Base-by-base conservation (phyloP, 2,329 filamentous ascomycete genomes). In the Diaporthe sp. region DNA sequence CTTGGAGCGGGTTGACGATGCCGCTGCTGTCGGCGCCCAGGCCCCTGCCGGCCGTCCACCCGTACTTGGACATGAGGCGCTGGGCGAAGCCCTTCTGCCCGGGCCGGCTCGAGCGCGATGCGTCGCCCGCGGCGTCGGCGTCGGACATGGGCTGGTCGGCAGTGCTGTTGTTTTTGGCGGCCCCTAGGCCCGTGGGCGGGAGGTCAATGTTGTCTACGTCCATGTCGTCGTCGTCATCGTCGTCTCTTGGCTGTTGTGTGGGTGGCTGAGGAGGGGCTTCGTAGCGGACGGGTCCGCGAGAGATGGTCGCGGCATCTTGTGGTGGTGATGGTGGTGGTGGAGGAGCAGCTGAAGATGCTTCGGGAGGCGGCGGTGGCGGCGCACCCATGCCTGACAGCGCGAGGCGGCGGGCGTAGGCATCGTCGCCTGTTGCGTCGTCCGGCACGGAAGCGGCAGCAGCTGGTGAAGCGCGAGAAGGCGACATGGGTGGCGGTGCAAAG, bases 51-150 rank as follows among this genome's bases (percentile, higher is more conserved):
- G 96, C 93, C 49, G 92, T 93, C 94, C 96, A 98, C 73, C 97
- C 97, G 85, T 98, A 97, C 83, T 98, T 98, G 77, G 92, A 90
- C 92, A 99, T 95, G 74, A 98, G 90, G 46, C 95, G 93, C 79
- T 95, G 91, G 0, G 95, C 97, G 83, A 98, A 98, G 71, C 93
- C 94, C 78, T 92, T 90, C 83, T 98, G 94, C 22, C 95, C 95
- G 0, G 95, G 95, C 3, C 92, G 91, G 74, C 87, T 90, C 57
- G 92, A 93, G 51, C 91, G 90, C 44, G 87, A 84, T 3, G 28
- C 83, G 80, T 53, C 78, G 19, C 84, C 83, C 76, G 84, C 84
- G 46, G 76, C 68, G 46, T 80, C 79, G 28, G 78, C 80, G 39
- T 80, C 79, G 37, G 74, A 60, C 77, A 71, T 71, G 60, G 74